phyloP scores from a whole-genome alignment of 2,329 filamentous ascomycete genomes.

The Pseudocercospora vitis region DNA sequence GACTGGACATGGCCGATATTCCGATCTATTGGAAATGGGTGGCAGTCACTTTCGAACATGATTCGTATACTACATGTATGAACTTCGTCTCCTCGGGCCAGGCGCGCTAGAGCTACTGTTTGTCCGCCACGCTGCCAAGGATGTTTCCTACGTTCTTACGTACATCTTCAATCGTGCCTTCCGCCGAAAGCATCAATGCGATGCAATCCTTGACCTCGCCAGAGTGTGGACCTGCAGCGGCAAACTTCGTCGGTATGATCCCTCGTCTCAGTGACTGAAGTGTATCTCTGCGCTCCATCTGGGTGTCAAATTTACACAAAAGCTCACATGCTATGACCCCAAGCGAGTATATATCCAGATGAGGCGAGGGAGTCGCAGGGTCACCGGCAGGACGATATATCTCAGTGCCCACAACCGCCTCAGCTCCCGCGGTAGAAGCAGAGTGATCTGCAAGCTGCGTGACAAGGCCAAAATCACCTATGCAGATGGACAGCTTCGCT shows the following conservation, averaged over 20 bases:
- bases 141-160: background rate
- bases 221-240: constrained; percentile 13
- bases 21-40: too few species aligned
- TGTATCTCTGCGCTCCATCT: constrained; percentile 44
- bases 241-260: constrained; percentile 17
- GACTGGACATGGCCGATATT: too few species aligned
- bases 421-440: constrained; percentile 2
- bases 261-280: constrained; percentile 36
- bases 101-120: background rate
- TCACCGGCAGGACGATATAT: constrained; percentile 58
- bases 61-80: too few species aligned
- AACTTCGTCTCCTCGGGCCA: too few species aligned
- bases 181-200: constrained; percentile 13
- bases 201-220: constrained; percentile 18
- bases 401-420: constrained; percentile 57
- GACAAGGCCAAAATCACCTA: constrained; percentile 68
- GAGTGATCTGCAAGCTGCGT: constrained; percentile 51
- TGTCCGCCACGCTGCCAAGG: background rate
- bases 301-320: constrained; percentile 52
- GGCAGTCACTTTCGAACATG: too few species aligned
- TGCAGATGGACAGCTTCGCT: constrained; percentile 49
- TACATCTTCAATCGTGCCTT: background rate
- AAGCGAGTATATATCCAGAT: constrained; percentile 61
- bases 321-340: constrained; percentile 65
- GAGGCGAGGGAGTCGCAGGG: constrained; percentile 45